Evolutionary conservation across 148 eudicot species (phyloP), one percentile per base, ranked within the genome.

Genomic region (Rheum nobile): DNA sequence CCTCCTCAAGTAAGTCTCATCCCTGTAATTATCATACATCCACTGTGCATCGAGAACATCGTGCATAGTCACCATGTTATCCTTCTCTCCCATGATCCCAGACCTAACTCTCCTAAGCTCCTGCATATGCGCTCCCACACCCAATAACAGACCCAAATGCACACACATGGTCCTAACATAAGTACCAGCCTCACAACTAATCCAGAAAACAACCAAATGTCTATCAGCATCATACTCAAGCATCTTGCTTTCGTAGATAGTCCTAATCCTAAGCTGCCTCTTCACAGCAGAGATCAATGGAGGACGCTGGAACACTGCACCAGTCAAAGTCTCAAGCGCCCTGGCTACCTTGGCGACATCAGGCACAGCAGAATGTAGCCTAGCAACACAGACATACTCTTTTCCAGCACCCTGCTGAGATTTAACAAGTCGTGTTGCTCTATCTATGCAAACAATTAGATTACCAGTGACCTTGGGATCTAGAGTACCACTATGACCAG

Each of bases 361-460:
- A 0, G 91, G 84, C 4, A 94, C 98, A 19, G 75, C 79, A 1
- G 91, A 86, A 72, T 94, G 98, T 34, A 94, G 54, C 39, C 98
- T 76, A 4, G 98, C 98, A 42, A 94, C 81, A 77, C 98, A 91
- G 6, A 94, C 98, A 79, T 94, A 94, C 84, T 94, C 98, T 37
- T 94, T 94, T 0, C 98, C 98, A 13, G 98, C 97, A 3, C 98
- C 97, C 44, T 94, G 98, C 76, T 91, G 98, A 2, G 97, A 94
- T 50, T 94, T 94, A 6, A 94, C 98, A 22, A 94, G 76, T 2
- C 98, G 83, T 9, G 98, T 94, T 1, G 98, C 97, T 2, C 98
- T 75, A 39, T 94, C 97, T 29, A 91, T 86, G 21, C 98, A 94
- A 14, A 94, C 98, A 38, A 94, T 94, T 22, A 94, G 72, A 75